phyloP scores from a whole-genome alignment of 2,329 filamentous ascomycete species.

The Aureobasidium lini region DNA sequence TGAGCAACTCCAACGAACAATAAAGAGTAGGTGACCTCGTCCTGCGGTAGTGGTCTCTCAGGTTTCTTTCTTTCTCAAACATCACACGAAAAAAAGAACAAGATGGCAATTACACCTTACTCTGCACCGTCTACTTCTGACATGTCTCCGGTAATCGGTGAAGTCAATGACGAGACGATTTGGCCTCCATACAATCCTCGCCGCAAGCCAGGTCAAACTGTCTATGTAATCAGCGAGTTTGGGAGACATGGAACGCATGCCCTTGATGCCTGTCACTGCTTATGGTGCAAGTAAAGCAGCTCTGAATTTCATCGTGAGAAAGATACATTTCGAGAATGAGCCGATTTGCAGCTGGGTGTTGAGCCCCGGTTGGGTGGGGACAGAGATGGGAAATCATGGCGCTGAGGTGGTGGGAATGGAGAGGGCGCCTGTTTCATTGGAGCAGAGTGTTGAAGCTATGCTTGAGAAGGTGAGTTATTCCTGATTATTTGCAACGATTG shows the following conservation, averaged over 20 bases:
- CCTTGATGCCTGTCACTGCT: slow-evolving; percentile 26
- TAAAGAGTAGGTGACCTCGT: too few relatives aligned
- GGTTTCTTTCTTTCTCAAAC: neutral
- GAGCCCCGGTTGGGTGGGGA: slow-evolving; percentile 29
- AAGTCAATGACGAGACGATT: neutral
- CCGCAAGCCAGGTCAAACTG: neutral
- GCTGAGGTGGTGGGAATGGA: slow-evolving; percentile 27
- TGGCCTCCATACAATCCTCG: neutral
- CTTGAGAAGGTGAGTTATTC: slow-evolving; percentile 12
- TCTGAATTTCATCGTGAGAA: slow-evolving; percentile 31
- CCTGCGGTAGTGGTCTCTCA: too few relatives aligned
- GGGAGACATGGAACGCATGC: slow-evolving; percentile 14
- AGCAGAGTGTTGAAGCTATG: slow-evolving; percentile 30
- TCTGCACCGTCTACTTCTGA: neutral
- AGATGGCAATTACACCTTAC: neutral
- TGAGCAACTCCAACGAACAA: too few relatives aligned
- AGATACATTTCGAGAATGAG: slow-evolving; percentile 31
- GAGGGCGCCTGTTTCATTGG: slow-evolving; percentile 29
- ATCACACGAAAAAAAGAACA: neutral
- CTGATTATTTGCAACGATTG: neutral
- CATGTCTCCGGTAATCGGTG: neutral
- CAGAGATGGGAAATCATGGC: slow-evolving; percentile 35
- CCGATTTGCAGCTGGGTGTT: neutral
- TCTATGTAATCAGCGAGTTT: slow-evolving; percentile 9
- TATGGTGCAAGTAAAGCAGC: slow-evolving; percentile 42